A percentile compares a stretch with the other conserved stretches of the same genome.
phyloP scores from a whole-genome alignment of 495 filamentous ascomycete genomes.

The Lasiosphaeria hispida region DNA sequence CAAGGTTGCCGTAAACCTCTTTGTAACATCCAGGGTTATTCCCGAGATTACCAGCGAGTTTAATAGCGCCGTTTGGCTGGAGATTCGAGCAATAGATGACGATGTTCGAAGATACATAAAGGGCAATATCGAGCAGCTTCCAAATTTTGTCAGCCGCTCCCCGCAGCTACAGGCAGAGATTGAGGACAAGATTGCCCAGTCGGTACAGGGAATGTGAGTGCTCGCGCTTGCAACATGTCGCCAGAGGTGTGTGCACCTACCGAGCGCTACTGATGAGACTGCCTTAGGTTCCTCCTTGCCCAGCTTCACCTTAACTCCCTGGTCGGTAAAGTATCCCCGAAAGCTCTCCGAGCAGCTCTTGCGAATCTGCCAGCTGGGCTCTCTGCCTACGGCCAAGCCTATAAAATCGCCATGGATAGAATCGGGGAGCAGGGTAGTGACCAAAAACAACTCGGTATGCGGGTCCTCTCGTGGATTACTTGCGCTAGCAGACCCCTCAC shows the following conservation, averaged over 20 bases:
- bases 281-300: slow-evolving; percentile 8
- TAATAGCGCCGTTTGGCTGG: neutral
- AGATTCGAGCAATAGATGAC: neutral
- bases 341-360: neutral
- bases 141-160: neutral
- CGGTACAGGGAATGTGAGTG: neutral
- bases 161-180: neutral
- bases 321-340: neutral
- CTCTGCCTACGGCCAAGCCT: neutral
- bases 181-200: neutral
- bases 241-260: too few species aligned
- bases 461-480: slow-evolving; percentile 2
- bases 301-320: slow-evolving; percentile 4
- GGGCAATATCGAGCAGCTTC: neutral
- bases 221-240: too few species aligned
- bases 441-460: neutral
- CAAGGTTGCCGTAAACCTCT: neutral
- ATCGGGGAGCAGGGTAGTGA: neutral
- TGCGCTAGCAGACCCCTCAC: neutral
- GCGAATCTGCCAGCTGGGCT: neutral
- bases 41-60: slow-evolving; percentile 1
- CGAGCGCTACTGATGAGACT: neutral
- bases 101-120: slow-evolving; percentile 4
- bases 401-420: neutral
- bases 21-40: neutral